Conservation (phyloP, 2,329 filamentous ascomycete species). For the Didymosphaeria variabile region DNA sequence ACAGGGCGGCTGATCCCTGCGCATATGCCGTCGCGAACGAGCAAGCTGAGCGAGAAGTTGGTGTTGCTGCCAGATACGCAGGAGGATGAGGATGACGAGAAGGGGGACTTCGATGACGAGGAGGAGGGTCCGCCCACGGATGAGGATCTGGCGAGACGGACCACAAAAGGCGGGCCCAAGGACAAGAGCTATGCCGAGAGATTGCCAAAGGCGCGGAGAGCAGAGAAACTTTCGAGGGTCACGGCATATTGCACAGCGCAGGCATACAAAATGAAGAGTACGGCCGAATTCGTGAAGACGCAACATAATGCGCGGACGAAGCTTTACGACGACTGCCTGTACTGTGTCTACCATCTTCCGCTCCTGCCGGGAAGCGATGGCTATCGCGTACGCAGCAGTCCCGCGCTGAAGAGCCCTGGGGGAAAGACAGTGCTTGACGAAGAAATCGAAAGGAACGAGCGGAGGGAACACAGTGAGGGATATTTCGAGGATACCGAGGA, state of each 20-base stretch:
- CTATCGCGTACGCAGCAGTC: slow-evolving; percentile 87
- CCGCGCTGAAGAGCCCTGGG: slow-evolving; percentile 89
- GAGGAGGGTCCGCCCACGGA: slow-evolving; percentile 70
- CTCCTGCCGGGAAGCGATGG: slow-evolving; percentile 86
- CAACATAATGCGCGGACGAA: slow-evolving; percentile 93
- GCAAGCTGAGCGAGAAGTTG: slow-evolving; percentile 96
- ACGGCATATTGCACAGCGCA: slow-evolving; percentile 98
- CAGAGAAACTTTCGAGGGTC: slow-evolving; percentile 86
- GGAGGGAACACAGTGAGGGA: slow-evolving; percentile 87
- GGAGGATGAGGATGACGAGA: slow-evolving; percentile 62
- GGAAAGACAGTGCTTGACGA: slow-evolving; percentile 93
- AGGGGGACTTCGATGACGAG: slow-evolving; percentile 66
- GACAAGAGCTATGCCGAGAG: slow-evolving; percentile 95
- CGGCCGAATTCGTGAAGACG: slow-evolving; percentile 87
- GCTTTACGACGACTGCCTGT: slow-evolving; percentile 96
- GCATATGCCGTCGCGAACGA: slow-evolving; percentile 82
- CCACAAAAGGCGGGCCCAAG: slow-evolving; percentile 67
- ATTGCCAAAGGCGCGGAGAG: slow-evolving; percentile 84
- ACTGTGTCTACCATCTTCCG: slow-evolving; percentile 93
- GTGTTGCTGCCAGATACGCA: slow-evolving; percentile 87
- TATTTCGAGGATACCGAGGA: slow-evolving; percentile 79
- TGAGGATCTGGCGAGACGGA: slow-evolving; percentile 71
- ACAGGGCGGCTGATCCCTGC: slow-evolving; percentile 65
- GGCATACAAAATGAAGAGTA: slow-evolving; percentile 86
- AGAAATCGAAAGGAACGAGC: slow-evolving; percentile 94